phyloP scores from a whole-genome alignment of 179 eudicot species.

The Silene noctiflora region DNA sequence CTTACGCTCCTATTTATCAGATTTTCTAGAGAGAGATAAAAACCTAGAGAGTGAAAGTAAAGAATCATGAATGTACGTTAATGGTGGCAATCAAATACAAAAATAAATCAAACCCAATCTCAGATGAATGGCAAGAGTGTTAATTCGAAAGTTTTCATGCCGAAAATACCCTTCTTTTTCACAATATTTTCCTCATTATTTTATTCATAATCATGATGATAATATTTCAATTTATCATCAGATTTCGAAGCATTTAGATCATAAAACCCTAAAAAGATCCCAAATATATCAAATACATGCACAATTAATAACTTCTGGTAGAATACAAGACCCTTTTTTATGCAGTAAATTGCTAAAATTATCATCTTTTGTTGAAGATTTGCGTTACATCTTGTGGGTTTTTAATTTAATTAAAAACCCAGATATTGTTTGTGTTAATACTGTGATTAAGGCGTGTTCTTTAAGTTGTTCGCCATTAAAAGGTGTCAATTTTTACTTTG shows the following conservation, averaged over 20 bases:
- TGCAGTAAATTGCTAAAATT: conserved; percentile 50
- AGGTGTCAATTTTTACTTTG: conserved; percentile 49
- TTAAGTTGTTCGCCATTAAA: conserved; percentile 31
- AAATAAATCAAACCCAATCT: conserved; percentile 26
- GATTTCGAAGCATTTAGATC: conserved; percentile 24
- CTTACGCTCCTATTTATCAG: no score
- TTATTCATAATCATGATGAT: conserved; percentile 14
- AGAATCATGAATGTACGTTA: conserved; percentile 22
- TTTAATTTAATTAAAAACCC: conserved; percentile 38
- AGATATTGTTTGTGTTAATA: conserved; percentile 52
- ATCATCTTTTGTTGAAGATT: conserved; percentile 37
- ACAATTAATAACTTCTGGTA: conserved; percentile 48
- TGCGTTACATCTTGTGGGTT: conserved; percentile 41
- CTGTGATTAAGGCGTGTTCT: conserved; percentile 56
- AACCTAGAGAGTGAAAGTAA: conserved; percentile 6
- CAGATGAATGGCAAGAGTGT: conserved; percentile 52
- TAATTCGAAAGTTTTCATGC: conserved; percentile 30
- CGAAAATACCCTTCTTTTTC: conserved; percentile 26
- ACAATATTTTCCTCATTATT: conserved; percentile 16
- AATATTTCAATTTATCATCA: conserved; percentile 1
- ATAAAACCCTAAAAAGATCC: conserved; percentile 25
- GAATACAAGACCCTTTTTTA: conserved; percentile 45
- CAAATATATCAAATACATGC: conserved; percentile 58
- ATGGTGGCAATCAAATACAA: conserved; percentile 34
- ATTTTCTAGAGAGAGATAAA: neutral